phyloP scores from a whole-genome alignment of 148 eudicot genomes.

The Drosera capensis region DNA sequence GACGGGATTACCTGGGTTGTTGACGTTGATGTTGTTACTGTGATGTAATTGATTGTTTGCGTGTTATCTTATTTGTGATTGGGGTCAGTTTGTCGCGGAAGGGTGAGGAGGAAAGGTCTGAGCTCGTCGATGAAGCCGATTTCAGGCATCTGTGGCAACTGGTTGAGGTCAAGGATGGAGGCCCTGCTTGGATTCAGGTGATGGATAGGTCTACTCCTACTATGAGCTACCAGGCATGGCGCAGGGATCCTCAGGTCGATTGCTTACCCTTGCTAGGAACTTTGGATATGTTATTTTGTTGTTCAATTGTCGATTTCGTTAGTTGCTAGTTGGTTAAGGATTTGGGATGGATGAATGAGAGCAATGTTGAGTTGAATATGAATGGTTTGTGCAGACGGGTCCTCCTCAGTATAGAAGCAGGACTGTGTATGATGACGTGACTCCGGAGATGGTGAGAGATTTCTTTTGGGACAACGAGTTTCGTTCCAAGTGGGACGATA shows the following conservation, averaged over 20 bases:
- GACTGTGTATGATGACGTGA: constrained; percentile 78
- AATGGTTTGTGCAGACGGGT: constrained; percentile 26
- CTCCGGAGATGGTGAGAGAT: constrained; percentile 77
- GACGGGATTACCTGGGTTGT: too few species aligned
- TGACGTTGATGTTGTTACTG: too few species aligned
- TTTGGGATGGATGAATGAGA: background rate
- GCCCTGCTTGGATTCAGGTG: constrained; percentile 77
- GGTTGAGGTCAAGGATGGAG: constrained; percentile 83
- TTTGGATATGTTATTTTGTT: background rate
- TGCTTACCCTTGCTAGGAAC: background rate
- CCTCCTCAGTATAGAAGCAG: constrained; percentile 90
- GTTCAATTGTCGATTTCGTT: background rate
- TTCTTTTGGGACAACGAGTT: constrained; percentile 92
- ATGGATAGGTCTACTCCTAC: constrained; percentile 66
- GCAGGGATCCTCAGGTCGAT: constrained; percentile 61
- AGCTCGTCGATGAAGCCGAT: constrained; percentile 39
- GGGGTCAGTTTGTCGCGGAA: constrained; percentile 7
- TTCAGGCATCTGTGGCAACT: constrained; percentile 47
- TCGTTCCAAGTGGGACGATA: constrained; percentile 77
- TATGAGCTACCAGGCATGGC: constrained; percentile 93
- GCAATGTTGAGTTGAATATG: background rate
- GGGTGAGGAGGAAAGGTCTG: constrained; percentile 5
- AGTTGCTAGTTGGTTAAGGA: background rate
- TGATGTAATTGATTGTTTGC: too few species aligned
- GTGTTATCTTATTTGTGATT: background rate